Evolutionary conservation across 177 flowering plant species (phyloP).

Genomic region (Vitis hybrid): DNA sequence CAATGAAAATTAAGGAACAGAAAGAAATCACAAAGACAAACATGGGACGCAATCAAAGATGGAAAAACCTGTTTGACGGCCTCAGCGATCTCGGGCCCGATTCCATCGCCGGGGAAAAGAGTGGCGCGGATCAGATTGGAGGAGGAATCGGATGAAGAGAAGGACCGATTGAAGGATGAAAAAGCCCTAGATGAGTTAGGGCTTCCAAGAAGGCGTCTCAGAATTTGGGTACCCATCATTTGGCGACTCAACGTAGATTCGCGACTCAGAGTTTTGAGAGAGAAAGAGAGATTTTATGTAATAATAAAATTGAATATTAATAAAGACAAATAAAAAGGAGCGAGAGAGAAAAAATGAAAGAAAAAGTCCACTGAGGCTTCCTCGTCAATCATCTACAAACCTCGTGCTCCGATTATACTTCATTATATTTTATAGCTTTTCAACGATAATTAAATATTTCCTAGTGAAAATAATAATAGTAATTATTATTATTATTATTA

Average conservation of each 20-base stretch:
- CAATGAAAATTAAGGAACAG: too few species aligned
- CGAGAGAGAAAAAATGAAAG: conserved; percentile 1
- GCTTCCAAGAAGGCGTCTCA: conserved; percentile 48
- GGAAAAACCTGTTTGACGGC: conserved; percentile 75
- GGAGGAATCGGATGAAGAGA: not conserved
- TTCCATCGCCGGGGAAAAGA: conserved; percentile 97
- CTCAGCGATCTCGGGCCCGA: conserved; percentile 93
- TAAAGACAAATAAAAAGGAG: too few species aligned
- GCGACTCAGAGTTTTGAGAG: not conserved
- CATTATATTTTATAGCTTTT: too few species aligned
- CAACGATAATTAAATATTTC: too few species aligned
- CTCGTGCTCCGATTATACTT: too few species aligned
- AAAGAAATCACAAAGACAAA: not conserved
- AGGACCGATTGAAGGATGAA: conserved; percentile 14
- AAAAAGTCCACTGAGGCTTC: too few species aligned
- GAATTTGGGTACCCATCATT: conserved; percentile 59
- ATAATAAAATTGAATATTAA: too few species aligned
- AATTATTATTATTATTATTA: too few species aligned
- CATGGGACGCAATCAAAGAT: not conserved
- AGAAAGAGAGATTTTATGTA: not conserved
- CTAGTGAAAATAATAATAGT: too few species aligned
- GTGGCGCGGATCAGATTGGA: conserved; percentile 68
- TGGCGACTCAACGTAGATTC: not conserved
- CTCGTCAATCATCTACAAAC: too few species aligned
- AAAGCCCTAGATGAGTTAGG: conserved; percentile 26